Percentiles rank a stretch among this genome's conserved stretches.
phyloP scores from a whole-genome alignment of 352 stramenopile genomes.

The Saprolegnia parasitica region DNA sequence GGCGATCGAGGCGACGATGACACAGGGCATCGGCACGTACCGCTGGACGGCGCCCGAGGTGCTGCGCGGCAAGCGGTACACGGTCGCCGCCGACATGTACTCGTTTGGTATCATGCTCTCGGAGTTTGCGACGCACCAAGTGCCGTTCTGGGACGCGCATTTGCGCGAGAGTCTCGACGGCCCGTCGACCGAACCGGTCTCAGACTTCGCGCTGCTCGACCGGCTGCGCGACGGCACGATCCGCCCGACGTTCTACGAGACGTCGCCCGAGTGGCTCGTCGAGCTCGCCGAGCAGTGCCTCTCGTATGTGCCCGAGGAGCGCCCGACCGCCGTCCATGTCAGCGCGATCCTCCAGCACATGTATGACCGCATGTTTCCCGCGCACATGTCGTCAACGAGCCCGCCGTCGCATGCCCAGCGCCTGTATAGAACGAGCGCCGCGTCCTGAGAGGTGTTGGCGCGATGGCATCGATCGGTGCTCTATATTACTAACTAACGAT shows the following conservation, averaged over 20 bases:
- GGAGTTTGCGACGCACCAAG: constrained; percentile 24
- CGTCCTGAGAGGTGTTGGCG: neutral
- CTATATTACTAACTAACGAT: neutral
- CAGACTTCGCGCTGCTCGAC: constrained; percentile 22
- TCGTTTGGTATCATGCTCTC: constrained; percentile 28
- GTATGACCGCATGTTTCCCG: constrained; percentile 11
- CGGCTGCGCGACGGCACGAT: constrained; percentile 20
- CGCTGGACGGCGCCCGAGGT: constrained; percentile 28
- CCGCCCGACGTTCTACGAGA: neutral
- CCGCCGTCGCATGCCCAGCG: neutral
- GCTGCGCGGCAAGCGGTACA: constrained; percentile 24
- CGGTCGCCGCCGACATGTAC: constrained; percentile 28
- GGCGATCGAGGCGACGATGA: constrained; percentile 20
- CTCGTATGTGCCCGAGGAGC: neutral
- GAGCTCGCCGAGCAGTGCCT: constrained; percentile 16
- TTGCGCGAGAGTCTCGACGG: neutral
- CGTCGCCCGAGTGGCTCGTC: constrained; percentile 8
- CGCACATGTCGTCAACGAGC: constrained; percentile 5
- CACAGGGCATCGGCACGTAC: constrained; percentile 25
- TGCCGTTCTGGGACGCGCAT: constrained; percentile 14
- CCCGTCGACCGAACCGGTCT: constrained; percentile 7
- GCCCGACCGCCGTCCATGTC: constrained; percentile 18
- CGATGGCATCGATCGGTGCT: too few species aligned
- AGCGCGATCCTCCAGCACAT: constrained; percentile 7
- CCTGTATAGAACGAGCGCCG: constrained; percentile 2